Percentiles rank a stretch among this genome's conserved stretches.
phyloP scores from a whole-genome alignment of 768 basidiomycete genomes.

The Dentipellis sp. region DNA sequence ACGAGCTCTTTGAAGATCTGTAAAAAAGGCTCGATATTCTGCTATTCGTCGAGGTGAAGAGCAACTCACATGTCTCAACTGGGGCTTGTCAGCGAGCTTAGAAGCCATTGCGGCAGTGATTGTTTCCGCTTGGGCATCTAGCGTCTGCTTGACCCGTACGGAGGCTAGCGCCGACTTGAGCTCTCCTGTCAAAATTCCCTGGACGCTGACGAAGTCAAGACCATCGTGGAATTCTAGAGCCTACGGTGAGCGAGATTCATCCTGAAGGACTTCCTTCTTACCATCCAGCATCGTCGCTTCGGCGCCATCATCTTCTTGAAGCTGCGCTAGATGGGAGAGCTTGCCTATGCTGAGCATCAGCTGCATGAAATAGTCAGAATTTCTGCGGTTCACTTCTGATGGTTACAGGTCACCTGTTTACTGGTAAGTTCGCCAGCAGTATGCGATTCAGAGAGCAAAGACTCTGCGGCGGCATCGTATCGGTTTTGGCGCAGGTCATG shows the following conservation, averaged over 20 bases:
- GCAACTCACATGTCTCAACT: conserved; percentile 24
- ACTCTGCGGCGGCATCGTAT: conserved; percentile 54
- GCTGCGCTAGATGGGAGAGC: conserved; percentile 63
- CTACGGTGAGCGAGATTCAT: neutral
- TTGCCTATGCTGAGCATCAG: conserved; percentile 89
- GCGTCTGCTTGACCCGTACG: conserved; percentile 48
- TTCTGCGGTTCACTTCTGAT: neutral
- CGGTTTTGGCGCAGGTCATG: conserved; percentile 69
- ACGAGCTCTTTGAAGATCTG: conserved; percentile 67
- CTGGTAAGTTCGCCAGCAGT: conserved; percentile 48
- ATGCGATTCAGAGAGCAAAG: conserved; percentile 55
- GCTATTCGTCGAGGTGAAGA: too few relatives aligned
- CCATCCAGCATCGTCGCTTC: conserved; percentile 50
- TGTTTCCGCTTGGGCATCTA: conserved; percentile 61
- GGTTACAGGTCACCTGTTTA: conserved; percentile 56
- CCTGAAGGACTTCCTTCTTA: conserved; percentile 17
- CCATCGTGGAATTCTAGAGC: conserved; percentile 71
- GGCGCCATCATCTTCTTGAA: conserved; percentile 34
- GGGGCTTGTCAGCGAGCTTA: conserved; percentile 32
- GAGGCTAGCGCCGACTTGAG: conserved; percentile 42
- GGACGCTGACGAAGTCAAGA: conserved; percentile 82
- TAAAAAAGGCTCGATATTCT: neutral
- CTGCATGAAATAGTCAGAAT: conserved; percentile 29
- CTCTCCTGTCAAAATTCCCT: conserved; percentile 56
- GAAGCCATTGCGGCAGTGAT: conserved; percentile 48